Conservation (phyloP, 2,329 filamentous ascomycete genomes). For the Penicillium sclerotigenum region DNA sequence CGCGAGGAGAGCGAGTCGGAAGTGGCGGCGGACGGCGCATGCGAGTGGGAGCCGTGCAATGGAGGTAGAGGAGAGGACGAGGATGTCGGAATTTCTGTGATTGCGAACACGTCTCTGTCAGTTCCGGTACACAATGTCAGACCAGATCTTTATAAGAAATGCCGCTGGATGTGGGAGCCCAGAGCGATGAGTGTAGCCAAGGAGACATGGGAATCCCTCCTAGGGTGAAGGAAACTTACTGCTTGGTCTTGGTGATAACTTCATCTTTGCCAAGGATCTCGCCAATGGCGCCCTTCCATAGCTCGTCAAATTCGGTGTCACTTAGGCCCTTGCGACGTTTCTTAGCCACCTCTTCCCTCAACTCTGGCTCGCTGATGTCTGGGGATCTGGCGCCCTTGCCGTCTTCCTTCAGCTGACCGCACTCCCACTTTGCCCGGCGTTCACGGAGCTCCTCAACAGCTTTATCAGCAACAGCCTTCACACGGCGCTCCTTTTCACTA, state of each 20-base stretch:
- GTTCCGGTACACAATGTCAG: constrained; percentile 59
- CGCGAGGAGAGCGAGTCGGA: constrained; percentile 49
- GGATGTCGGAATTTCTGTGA: constrained; percentile 68
- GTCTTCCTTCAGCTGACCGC: constrained; percentile 67
- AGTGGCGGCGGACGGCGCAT: constrained; percentile 48
- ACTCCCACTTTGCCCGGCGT: constrained; percentile 84
- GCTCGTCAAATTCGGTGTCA: constrained; percentile 84
- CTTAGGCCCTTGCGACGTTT: constrained; percentile 80
- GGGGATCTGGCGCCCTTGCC: constrained; percentile 60
- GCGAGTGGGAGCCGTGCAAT: constrained; percentile 85
- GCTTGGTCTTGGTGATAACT: constrained; percentile 53
- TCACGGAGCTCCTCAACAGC: constrained; percentile 83
- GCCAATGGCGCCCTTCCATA: constrained; percentile 55
- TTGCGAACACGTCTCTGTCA: constrained; percentile 76
- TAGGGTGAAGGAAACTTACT: constrained; percentile 50
- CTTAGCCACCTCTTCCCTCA: constrained; percentile 72
- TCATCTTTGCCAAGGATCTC: constrained; percentile 58
- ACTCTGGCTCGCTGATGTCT: constrained; percentile 64
- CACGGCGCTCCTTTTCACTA: constrained; percentile 81
- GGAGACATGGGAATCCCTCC: constrained; percentile 13
- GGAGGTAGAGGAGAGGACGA: constrained; percentile 76
- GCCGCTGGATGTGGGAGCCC: constrained; percentile 16
- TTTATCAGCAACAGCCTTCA: constrained; percentile 82
- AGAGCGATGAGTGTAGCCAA: constrained; percentile 21
- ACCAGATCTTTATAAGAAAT: constrained; percentile 30